These are phyloP conservation scores for Limonium bicolor DNA, from an alignment of 148 eudicot genomes.

Conservation along the genomic window DNA sequence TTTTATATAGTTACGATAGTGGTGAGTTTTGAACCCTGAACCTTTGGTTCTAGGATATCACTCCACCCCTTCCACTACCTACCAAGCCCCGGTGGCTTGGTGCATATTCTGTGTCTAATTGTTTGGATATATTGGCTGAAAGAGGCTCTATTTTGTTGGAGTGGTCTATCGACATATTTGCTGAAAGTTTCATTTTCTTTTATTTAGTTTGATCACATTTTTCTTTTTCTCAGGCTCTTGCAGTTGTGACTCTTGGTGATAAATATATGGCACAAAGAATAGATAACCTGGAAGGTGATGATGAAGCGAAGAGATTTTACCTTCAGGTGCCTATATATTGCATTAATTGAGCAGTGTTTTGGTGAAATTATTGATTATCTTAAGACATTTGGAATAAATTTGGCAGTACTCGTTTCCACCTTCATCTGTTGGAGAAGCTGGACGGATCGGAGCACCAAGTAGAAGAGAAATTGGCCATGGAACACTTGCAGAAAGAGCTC, in stretches of 20 bases:
- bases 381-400: not conserved
- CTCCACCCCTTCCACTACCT: no score
- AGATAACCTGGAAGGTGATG: conserved; percentile 77
- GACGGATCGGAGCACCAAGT: conserved; percentile 94
- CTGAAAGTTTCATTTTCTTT: not conserved
- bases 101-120: no score
- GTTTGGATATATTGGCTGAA: no score
- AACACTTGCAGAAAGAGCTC: conserved; percentile 94
- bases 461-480: conserved; percentile 99
- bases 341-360: no score
- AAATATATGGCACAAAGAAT: conserved; percentile 92
- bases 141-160: no score
- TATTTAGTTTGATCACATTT: not conserved
- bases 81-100: no score
- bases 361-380: not conserved
- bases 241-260: conserved; percentile 97
- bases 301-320: conserved; percentile 86
- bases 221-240: conserved; percentile 49
- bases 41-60: no score
- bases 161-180: no score
- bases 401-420: conserved; percentile 93
- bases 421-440: conserved; percentile 95
- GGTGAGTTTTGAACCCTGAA: no score
- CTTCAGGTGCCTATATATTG: conserved; percentile 76
- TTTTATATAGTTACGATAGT: no score